These are phyloP conservation scores for Singerocomus inundabilis DNA, from an alignment of 1,284 basidiomycete genomes.

Conservation along the genomic window DNA sequence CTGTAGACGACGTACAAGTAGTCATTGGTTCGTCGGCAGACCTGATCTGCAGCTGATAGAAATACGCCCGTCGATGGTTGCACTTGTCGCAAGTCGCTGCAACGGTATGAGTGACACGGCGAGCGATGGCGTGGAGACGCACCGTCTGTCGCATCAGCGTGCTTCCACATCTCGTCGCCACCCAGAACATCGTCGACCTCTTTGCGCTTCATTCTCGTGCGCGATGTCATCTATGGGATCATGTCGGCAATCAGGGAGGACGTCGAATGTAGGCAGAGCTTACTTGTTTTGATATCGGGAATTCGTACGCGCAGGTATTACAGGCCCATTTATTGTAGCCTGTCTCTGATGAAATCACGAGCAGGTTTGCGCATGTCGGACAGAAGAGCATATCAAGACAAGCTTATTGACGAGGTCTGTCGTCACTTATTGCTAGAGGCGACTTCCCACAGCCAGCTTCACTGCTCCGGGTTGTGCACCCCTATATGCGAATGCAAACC, in stretches of 20 bases:
- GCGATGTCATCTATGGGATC: conserved; percentile 73
- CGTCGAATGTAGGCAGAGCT: background rate
- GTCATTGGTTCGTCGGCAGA: conserved; percentile 98
- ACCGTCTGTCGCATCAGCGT: conserved; percentile 90
- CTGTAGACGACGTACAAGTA: conserved; percentile 67
- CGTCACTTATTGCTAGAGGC: too few relatives aligned
- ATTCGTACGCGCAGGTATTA: conserved; percentile 94
- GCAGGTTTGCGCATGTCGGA: conserved; percentile 90
- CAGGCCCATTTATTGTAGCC: conserved; percentile 91
- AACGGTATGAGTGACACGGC: background rate
- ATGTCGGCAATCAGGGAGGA: background rate
- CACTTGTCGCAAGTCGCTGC: conserved; percentile 88
- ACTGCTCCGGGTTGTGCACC: too few relatives aligned
- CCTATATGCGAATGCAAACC: too few relatives aligned
- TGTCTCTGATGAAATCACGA: conserved; percentile 76
- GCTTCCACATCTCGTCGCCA: conserved; percentile 92
- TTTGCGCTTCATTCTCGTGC: conserved; percentile 82
- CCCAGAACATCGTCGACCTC: conserved; percentile 92
- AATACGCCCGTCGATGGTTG: conserved; percentile 84
- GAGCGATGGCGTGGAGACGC: conserved; percentile 22
- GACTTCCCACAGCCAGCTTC: too few relatives aligned
- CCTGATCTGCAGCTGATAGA: conserved; percentile 94
- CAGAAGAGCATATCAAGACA: conserved; percentile 81
- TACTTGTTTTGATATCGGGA: conserved; percentile 83
- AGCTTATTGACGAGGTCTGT: background rate